Evolutionary conservation across 768 basidiomycete species (phyloP).

Genomic region (Cystobasidium tubakii): DNA sequence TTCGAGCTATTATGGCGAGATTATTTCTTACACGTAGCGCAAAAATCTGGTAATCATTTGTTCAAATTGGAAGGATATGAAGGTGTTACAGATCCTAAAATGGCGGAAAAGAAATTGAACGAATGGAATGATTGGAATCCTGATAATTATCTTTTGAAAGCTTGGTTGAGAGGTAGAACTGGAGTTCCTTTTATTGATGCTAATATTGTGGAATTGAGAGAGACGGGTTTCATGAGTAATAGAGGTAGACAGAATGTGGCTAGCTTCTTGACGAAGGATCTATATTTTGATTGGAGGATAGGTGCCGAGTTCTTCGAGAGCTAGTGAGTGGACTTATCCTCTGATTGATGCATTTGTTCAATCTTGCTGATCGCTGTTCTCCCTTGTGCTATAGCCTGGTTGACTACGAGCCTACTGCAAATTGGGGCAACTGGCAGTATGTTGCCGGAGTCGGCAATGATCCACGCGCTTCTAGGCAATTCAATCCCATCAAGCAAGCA

Average conservation of each 20-base stretch:
- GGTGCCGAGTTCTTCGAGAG: slow-evolving; percentile 55
- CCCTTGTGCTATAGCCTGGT: slow-evolving; percentile 43
- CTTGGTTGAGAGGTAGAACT: slow-evolving; percentile 16
- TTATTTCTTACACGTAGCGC: slow-evolving; percentile 50
- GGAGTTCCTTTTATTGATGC: slow-evolving; percentile 44
- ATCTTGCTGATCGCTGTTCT: too few relatives aligned
- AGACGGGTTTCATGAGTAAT: slow-evolving; percentile 53
- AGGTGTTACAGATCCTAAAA: slow-evolving; percentile 46
- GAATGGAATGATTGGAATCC: slow-evolving; percentile 46
- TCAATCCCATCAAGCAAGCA: slow-evolving; percentile 46
- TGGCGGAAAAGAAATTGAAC: slow-evolving; percentile 40
- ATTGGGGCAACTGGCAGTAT: slow-evolving; percentile 43
- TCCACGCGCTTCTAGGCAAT: slow-evolving; percentile 44
- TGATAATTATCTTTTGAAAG: slow-evolving; percentile 18
- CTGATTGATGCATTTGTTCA: too few relatives aligned
- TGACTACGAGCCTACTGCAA: slow-evolving; percentile 48
- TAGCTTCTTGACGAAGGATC: slow-evolving; percentile 52
- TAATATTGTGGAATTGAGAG: slow-evolving; percentile 50
- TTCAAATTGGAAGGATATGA: slow-evolving; percentile 50
- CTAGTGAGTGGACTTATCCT: slow-evolving; percentile 37
- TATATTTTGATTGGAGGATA: slow-evolving; percentile 52
- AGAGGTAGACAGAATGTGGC: slow-evolving; percentile 55
- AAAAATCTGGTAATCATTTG: slow-evolving; percentile 44
- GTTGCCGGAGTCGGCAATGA: slow-evolving; percentile 44
- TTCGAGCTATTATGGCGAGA: slow-evolving; percentile 53